phyloP scores from a whole-genome alignment of 176 grass and related monocot genomes.

The Chrysopogon serrulatus region DNA sequence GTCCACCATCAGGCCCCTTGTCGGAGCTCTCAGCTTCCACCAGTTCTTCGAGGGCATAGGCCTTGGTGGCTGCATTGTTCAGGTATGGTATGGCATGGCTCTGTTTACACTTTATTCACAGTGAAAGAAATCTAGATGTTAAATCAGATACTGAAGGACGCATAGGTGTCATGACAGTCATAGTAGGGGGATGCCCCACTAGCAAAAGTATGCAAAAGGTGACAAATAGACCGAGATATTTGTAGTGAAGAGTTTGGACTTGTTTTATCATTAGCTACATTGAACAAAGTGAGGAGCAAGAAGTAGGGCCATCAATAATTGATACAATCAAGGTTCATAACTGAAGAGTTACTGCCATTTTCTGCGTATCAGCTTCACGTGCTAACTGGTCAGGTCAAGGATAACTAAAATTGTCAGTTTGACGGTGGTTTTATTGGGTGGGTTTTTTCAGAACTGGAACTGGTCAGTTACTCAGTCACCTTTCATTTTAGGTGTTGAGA shows the following conservation, averaged over 20 bases:
- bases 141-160: not conserved
- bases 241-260: not conserved
- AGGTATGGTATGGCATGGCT: constrained; percentile 37
- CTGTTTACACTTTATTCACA: not conserved
- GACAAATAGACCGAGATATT: constrained; percentile 23
- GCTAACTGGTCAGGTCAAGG: not conserved
- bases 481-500: not conserved
- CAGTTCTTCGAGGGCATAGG: constrained; percentile 94
- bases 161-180: not conserved
- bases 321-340: not conserved
- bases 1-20: constrained; percentile 73
- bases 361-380: not conserved
- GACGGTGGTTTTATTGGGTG: not conserved
- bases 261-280: constrained; percentile 15
- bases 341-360: not conserved
- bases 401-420: not conserved
- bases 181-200: constrained; percentile 1
- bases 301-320: constrained; percentile 35
- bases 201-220: not conserved
- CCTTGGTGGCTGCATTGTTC: constrained; percentile 82
- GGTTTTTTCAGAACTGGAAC: not conserved
- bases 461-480: not conserved
- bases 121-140: not conserved
- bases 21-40: constrained; percentile 84
- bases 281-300: not conserved